Evolutionary conservation across 495 filamentous ascomycete species (phyloP), one percentile per base, ranked within the genome.

Genomic region (Parathielavia appendiculata): DNA sequence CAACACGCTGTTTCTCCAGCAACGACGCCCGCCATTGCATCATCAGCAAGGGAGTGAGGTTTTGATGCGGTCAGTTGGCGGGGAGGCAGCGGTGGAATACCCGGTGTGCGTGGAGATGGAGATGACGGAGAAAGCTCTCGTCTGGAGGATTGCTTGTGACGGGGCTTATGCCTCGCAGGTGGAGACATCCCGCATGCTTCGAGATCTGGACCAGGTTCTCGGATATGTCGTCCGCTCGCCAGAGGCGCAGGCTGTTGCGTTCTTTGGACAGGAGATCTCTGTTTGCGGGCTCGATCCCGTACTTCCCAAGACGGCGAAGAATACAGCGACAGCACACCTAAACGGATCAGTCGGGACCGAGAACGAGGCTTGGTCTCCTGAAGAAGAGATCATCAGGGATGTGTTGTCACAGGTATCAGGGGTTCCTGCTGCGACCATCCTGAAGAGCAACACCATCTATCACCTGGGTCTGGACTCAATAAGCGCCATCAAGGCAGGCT

Each of bases 401-500:
- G 80, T 85, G 2, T 76, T 96, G 16, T 77, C 86, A 0, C 70
- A 83, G 32, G 74, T 91, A 5, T 85, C 89, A 0, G 80, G 79
- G 12, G 68, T 89, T 0, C 69, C 86, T 0, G 71, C 76, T n/a
- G 64, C 79, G 2, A 72, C 79, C 12, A 91, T 97, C 38, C 68
- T 74, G 9, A 77, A 78, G 32, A 71, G 73, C n/a, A 77, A 84
- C 40, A 89, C 81, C 22, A 87, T 96, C 22, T 95, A 92, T 66
- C 84, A 89, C 62, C 78, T 97, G 8, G 92, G 92, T 8, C 77
- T 96, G 38, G 92, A 97, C 66, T 96, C 92, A 4, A 90, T 97
- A 65, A 89, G 86, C 53, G 88, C 90, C 11, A 91, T 96, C 69
- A 85, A 86, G 48, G 78, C 86, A 16, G 81, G 84, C 22, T 77